Base-by-base conservation (phyloP, 2,329 filamentous ascomycete genomes). In the Penicillium sp. region DNA sequence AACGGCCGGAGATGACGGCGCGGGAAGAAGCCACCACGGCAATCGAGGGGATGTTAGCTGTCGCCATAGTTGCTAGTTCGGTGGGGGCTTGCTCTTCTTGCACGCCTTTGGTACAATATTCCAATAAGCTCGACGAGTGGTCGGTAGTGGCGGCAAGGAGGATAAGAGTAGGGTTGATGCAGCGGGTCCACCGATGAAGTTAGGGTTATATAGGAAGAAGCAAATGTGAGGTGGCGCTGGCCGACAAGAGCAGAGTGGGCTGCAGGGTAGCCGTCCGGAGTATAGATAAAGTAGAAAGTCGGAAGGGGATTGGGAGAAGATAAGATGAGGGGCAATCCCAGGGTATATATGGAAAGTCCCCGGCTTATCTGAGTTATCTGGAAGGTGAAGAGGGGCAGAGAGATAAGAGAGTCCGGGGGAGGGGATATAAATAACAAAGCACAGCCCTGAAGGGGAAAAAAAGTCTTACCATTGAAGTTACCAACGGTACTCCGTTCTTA, bases 21-120 rank as follows among this genome's bases (percentile, higher is more conserved):
- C 93, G 86, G 28, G 89, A 90, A 1, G 95, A 98, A 59, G 90
- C 90, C 59, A 98, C 83, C 59, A 97, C 91, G 45, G 86, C 88
- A 69, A 93, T 84, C 17, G 81, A 79, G 55, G 79, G 73, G 53
- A 70, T 69, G 57, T 66, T 63, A 56, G 69, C 48, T 55, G 67
- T 64, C 34, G 63, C 60, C 67, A 70, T 71, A 35, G 52, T 55
- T 45, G 54, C 53, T 55, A 47, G 41, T 57, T 25, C 11, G 43
- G 55, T 54, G 59, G 57, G 51, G 35, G 54, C 52, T 51, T 55
- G 34, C 35, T 54, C 49, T 54, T 28, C n/a, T 51, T 58, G 47
- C 51, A 53, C 25, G 54, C 54, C 54, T 51, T 6, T 22, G n/a
- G 20, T 25, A 42, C 10, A 25, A 61, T 43, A 51, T 39, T 47